Percentiles rank a stretch among this genome's conserved stretches.
Conservation (phyloP, 306 rosid species). For the Abrus precatorius region DNA sequence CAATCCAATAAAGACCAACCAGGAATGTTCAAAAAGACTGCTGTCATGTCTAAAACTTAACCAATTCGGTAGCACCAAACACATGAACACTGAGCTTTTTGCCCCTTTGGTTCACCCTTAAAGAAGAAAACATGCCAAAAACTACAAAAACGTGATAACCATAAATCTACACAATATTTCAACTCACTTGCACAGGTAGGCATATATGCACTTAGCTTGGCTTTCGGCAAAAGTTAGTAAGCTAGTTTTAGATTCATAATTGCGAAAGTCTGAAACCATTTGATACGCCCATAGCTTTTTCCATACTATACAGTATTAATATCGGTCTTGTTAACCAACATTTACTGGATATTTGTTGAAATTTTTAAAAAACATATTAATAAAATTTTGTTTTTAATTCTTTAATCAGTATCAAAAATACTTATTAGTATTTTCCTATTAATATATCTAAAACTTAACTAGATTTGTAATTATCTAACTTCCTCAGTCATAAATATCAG, state of each 20-base stretch:
- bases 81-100: neutral
- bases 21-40: conserved; percentile 43
- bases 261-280: neutral
- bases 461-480: neutral
- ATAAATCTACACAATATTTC: conserved; percentile 12
- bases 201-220: neutral
- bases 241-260: neutral
- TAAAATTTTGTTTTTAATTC: too few species aligned
- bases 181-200: neutral
- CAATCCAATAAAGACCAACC: neutral
- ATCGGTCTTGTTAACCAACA: neutral
- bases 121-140: neutral
- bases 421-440: neutral
- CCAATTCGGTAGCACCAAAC: conserved; percentile 2
- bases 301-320: neutral
- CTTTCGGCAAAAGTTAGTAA: conserved; percentile 39
- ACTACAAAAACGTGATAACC: conserved; percentile 10
- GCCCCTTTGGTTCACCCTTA: neutral
- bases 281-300: neutral
- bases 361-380: too few species aligned
- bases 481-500: conserved; percentile 1
- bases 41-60: conserved; percentile 36
- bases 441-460: neutral
- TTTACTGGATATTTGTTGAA: too few species aligned
- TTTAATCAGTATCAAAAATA: too few species aligned